Evolutionary conservation across 495 filamentous ascomycete genomes (phyloP).

Genomic region (Penicillium steckii): DNA sequence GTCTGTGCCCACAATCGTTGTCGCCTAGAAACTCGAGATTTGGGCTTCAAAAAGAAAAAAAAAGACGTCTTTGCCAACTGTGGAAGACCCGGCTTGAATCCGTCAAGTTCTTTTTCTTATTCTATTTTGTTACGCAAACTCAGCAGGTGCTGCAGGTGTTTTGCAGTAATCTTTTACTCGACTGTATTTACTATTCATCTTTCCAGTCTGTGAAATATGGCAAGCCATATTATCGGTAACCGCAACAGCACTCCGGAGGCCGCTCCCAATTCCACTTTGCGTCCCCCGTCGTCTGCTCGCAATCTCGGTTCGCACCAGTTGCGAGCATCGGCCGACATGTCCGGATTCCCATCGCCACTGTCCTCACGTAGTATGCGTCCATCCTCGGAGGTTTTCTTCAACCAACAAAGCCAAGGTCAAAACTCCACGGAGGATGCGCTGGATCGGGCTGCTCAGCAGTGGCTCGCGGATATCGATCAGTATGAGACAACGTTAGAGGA

Average conservation of each 20-base stretch:
- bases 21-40: slow-evolving; percentile 32
- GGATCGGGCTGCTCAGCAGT: slow-evolving; percentile 94
- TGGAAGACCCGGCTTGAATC: slow-evolving; percentile 15
- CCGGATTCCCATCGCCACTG: slow-evolving; percentile 74
- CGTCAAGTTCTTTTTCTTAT: slow-evolving; percentile 20
- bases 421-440: slow-evolving; percentile 77
- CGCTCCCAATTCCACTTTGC: slow-evolving; percentile 78
- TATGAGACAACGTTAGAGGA: slow-evolving; percentile 97
- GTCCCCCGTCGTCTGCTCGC: slow-evolving; percentile 83
- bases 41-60: slow-evolving; percentile 19
- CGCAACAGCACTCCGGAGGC: slow-evolving; percentile 97
- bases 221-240: slow-evolving; percentile 74
- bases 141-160: slow-evolving; percentile 92
- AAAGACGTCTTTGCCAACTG: slow-evolving; percentile 8
- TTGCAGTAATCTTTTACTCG: slow-evolving; percentile 45
- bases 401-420: slow-evolving; percentile 63
- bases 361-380: slow-evolving; percentile 82
- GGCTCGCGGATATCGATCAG: slow-evolving; percentile 98
- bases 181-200: slow-evolving; percentile 42
- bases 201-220: slow-evolving; percentile 41
- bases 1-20: slow-evolving; percentile 44
- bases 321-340: slow-evolving; percentile 96
- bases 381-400: slow-evolving; percentile 89
- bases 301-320: slow-evolving; percentile 80
- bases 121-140: slow-evolving; percentile 56